A percentile compares a stretch with the other conserved stretches of the same genome.
These are phyloP conservation scores for Inonotus hispidus DNA, from an alignment of 1,284 basidiomycete species.

Conservation along the genomic window DNA sequence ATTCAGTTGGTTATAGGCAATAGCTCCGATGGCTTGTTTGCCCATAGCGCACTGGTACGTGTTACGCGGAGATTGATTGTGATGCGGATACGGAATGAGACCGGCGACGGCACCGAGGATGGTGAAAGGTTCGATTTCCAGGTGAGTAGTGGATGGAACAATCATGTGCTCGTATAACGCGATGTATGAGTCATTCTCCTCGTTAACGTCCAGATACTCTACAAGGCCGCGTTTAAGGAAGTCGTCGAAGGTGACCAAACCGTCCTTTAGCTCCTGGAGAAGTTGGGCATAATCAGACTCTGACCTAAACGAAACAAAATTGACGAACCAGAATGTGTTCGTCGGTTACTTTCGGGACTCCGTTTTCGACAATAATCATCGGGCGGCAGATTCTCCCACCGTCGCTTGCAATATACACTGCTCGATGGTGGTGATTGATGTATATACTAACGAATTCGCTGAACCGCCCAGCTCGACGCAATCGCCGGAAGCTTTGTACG, in stretches of 20 bases:
- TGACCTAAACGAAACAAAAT: conserved; percentile 1
- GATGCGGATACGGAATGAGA: conserved; percentile 98
- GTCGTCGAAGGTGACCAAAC: conserved; percentile 85
- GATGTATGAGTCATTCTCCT: conserved; percentile 98
- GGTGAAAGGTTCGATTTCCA: conserved; percentile 99
- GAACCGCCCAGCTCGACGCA: conserved; percentile 87
- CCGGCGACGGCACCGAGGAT: conserved; percentile 97
- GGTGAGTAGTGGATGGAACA: conserved; percentile 79
- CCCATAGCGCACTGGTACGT: conserved; percentile 99
- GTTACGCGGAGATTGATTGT: conserved; percentile 98
- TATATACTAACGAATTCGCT: conserved; percentile 98
- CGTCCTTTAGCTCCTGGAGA: conserved; percentile 72
- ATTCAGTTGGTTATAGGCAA: conserved; percentile 97
- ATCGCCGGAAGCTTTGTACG: conserved; percentile 85
- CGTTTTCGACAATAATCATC: conserved; percentile 94
- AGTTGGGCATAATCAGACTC: no score
- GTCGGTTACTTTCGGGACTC: conserved; percentile 69
- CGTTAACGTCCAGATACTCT: conserved; percentile 98
- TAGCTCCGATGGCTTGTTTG: conserved; percentile 99
- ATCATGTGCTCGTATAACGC: conserved; percentile 93
- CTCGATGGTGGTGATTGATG: conserved; percentile 92
- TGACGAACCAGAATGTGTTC: conserved; percentile 73
- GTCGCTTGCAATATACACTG: conserved; percentile 96
- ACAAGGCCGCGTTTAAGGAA: conserved; percentile 95
- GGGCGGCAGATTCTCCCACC: conserved; percentile 98